phyloP scores from a whole-genome alignment of 768 basidiomycete genomes.

The Lactarius sp. region DNA sequence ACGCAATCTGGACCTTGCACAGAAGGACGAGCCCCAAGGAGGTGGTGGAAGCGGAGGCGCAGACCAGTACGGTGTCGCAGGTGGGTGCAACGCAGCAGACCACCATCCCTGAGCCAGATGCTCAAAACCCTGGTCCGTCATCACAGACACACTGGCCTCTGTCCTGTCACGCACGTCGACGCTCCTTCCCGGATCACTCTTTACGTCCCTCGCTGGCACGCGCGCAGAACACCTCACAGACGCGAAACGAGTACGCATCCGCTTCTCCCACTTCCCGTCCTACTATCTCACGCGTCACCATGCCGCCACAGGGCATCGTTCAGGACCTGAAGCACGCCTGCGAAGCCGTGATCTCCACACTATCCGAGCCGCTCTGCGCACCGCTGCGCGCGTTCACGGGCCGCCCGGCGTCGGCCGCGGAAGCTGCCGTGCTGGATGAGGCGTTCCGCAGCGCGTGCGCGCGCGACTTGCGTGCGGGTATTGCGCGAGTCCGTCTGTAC shows the following conservation, averaged over 20 bases:
- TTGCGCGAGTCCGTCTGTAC: slow-evolving; percentile 51
- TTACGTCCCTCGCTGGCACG: slow-evolving; percentile 64
- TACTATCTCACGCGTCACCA: neutral
- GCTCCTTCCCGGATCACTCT: slow-evolving; percentile 61
- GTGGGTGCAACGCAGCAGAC: slow-evolving; percentile 33
- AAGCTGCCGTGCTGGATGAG: slow-evolving; percentile 44
- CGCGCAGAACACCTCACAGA: slow-evolving; percentile 61
- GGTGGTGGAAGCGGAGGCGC: slow-evolving; percentile 27
- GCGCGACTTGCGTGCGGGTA: slow-evolving; percentile 48
- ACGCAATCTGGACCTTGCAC: slow-evolving; percentile 62
- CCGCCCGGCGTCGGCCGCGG: slow-evolving; percentile 50
- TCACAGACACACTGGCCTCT: slow-evolving; percentile 49
- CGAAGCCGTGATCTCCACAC: slow-evolving; percentile 57
- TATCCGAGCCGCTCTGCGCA: slow-evolving; percentile 51
- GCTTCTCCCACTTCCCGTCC: neutral
- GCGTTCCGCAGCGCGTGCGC: slow-evolving; percentile 53
- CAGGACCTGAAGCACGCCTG: slow-evolving; percentile 56
- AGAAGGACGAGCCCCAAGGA: slow-evolving; percentile 39
- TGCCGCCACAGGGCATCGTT: slow-evolving; percentile 66
- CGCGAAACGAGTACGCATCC: slow-evolving; percentile 58
- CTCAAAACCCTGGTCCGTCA: neutral
- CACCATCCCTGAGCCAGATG: neutral
- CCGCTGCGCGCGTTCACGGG: slow-evolving; percentile 63
- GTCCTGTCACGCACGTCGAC: slow-evolving; percentile 59
- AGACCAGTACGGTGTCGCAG: slow-evolving; percentile 54